Percentiles rank a stretch among this genome's conserved stretches.
Evolutionary conservation across 257 asterid species (phyloP).

Genomic region (Nicotiana undulata): DNA sequence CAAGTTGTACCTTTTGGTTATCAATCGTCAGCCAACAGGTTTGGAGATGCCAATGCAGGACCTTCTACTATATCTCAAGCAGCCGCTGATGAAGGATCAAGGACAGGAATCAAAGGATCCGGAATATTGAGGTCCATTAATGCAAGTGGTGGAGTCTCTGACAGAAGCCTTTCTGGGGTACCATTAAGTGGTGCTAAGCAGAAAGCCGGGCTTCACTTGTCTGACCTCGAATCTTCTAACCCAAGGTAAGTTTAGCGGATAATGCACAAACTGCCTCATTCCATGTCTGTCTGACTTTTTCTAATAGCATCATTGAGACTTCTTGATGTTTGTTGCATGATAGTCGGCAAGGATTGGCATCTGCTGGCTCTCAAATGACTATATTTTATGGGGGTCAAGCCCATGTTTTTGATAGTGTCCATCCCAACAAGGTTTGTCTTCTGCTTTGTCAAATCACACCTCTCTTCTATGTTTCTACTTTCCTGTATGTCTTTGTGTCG

Average conservation of each 20-base stretch:
- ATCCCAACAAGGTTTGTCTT: slow-evolving; percentile 65
- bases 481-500: neutral
- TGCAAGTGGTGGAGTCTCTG: slow-evolving; percentile 40
- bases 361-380: slow-evolving; percentile 74
- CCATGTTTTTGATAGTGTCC: slow-evolving; percentile 85
- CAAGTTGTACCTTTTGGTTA: slow-evolving; percentile 60
- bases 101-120: slow-evolving; percentile 87
- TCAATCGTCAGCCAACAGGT: slow-evolving; percentile 49
- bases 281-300: neutral
- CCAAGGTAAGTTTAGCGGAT: slow-evolving; percentile 41
- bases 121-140: slow-evolving; percentile 58
- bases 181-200: slow-evolving; percentile 47
- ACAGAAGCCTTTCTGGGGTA: slow-evolving; percentile 62
- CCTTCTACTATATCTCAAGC: slow-evolving; percentile 54
- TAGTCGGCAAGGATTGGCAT: slow-evolving; percentile 54
- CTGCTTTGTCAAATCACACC: neutral
- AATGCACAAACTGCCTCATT: neutral
- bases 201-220: slow-evolving; percentile 36
- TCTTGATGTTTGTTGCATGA: slow-evolving; percentile 17
- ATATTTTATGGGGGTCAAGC: slow-evolving; percentile 95
- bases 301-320: slow-evolving; percentile 4
- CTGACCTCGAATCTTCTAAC: slow-evolving; percentile 62
- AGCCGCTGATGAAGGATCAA: slow-evolving; percentile 96
- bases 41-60: slow-evolving; percentile 52
- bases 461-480: neutral